These are phyloP conservation scores for Populus nigra DNA, from an alignment of 345 rosid genomes.

Conservation along the genomic window DNA sequence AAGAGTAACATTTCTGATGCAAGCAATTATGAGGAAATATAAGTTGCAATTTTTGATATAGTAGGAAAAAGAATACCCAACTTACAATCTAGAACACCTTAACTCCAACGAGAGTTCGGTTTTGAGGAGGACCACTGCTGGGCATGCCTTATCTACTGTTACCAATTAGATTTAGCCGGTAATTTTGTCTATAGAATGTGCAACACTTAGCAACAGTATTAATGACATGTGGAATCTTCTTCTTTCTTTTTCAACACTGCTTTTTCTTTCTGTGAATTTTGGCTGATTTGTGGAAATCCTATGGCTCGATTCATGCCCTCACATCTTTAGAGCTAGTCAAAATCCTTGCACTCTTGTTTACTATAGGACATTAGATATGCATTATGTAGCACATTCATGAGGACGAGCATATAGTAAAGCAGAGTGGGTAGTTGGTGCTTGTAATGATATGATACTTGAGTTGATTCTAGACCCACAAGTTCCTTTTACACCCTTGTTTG, in stretches of 20 bases:
- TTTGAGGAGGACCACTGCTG: background rate
- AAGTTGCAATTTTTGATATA: background rate
- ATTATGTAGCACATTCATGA: background rate
- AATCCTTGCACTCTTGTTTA: background rate
- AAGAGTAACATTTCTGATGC: background rate
- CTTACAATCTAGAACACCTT: background rate
- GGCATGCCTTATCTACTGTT: background rate
- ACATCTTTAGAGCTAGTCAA: background rate
- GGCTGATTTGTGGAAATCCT: background rate
- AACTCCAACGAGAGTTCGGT: background rate
- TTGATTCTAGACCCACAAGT: constrained; percentile 1
- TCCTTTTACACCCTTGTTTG: constrained; percentile 12
- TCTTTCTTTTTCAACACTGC: background rate
- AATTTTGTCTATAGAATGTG: background rate
- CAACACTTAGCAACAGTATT: background rate
- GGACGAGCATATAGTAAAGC: background rate
- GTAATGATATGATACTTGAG: constrained; percentile 2
- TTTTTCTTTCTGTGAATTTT: background rate
- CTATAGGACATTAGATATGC: background rate
- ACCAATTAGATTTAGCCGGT: background rate
- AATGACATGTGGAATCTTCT: background rate
- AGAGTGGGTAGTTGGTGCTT: background rate
- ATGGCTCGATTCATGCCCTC: background rate
- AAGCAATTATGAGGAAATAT: background rate
- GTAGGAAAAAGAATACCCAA: background rate